Evolutionary conservation across 176 grass and related monocot species (phyloP).

Genomic region (Aegilops tauschii): DNA sequence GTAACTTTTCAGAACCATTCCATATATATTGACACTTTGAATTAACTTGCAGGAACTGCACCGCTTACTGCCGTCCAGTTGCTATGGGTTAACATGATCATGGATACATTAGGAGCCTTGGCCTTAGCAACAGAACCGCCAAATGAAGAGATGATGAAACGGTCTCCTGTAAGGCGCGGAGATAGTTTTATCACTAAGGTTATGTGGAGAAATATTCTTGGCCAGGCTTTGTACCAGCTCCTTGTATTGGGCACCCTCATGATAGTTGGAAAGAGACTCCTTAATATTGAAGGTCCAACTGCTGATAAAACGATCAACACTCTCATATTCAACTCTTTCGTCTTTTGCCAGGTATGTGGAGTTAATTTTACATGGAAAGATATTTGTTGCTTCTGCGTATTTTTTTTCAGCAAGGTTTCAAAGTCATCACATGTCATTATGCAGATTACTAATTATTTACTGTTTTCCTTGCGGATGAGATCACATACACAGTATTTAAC

Average conservation of each 20-base stretch:
- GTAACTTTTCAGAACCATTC: background rate
- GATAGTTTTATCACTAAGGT: conserved; percentile 67
- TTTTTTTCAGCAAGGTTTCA: background rate
- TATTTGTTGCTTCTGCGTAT: background rate
- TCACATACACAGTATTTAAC: background rate
- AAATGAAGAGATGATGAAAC: conserved; percentile 71
- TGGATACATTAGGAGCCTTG: conserved; percentile 92
- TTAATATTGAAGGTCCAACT: conserved; percentile 48
- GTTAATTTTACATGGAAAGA: background rate
- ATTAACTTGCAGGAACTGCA: conserved; percentile 52
- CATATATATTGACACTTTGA: background rate
- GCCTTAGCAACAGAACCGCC: conserved; percentile 90
- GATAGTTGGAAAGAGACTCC: conserved; percentile 60
- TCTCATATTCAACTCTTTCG: conserved; percentile 88
- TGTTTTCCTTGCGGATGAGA: background rate
- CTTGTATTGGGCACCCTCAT: conserved; percentile 65
- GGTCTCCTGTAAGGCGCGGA: conserved; percentile 49
- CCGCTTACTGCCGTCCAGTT: conserved; percentile 93
- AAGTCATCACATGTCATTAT: background rate
- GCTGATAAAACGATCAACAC: conserved; percentile 73
- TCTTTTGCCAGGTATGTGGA: conserved; percentile 86
- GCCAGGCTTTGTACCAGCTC: conserved; percentile 83
- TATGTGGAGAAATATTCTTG: conserved; percentile 98
- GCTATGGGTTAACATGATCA: conserved; percentile 99
- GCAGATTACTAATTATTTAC: background rate